Percentiles rank a stretch among this genome's conserved stretches.
These are phyloP conservation scores for Phytophthora pistaciae DNA, from an alignment of 352 stramenopile genomes.

Conservation along the genomic window DNA sequence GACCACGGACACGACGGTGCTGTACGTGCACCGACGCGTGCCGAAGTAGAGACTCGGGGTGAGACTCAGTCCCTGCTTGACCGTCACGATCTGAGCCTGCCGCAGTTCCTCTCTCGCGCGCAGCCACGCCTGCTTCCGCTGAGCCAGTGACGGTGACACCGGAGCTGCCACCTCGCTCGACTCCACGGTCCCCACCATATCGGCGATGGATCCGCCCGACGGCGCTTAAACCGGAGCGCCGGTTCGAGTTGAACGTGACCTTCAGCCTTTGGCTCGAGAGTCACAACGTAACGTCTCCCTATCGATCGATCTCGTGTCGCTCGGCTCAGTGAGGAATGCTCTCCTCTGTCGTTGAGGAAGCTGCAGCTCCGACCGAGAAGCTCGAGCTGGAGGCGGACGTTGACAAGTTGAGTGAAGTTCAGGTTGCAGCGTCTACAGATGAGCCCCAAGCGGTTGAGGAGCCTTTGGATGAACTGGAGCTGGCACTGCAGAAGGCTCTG, in stretches of 20 bases:
- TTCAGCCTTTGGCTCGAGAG: neutral
- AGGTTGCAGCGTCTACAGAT: neutral
- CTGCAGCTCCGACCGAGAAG: neutral
- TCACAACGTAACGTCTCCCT: constrained; percentile 22
- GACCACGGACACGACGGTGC: constrained; percentile 74
- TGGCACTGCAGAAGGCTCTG: constrained; percentile 42
- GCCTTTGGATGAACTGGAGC: constrained; percentile 31
- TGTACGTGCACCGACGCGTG: constrained; percentile 76
- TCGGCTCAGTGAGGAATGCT: constrained; percentile 13
- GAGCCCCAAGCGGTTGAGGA: constrained; percentile 2
- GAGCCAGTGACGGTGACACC: constrained; percentile 8
- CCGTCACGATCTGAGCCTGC: constrained; percentile 64
- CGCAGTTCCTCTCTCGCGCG: constrained; percentile 54
- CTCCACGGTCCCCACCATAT: constrained; percentile 23
- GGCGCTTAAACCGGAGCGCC: constrained; percentile 34
- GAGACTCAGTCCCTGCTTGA: constrained; percentile 60
- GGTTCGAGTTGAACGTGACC: constrained; percentile 17
- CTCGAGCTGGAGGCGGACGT: neutral
- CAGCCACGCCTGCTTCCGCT: constrained; percentile 61
- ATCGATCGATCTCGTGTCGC: neutral
- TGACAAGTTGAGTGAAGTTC: constrained; percentile 3
- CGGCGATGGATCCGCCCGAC: constrained; percentile 15
- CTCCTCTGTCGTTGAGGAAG: constrained; percentile 3
- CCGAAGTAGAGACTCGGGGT: constrained; percentile 79
- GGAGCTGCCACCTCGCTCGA: neutral